Percentiles rank a stretch among this genome's conserved stretches.
These are phyloP conservation scores for Pholiota adiposa DNA, from an alignment of 1,284 basidiomycete species.

Conservation along the genomic window DNA sequence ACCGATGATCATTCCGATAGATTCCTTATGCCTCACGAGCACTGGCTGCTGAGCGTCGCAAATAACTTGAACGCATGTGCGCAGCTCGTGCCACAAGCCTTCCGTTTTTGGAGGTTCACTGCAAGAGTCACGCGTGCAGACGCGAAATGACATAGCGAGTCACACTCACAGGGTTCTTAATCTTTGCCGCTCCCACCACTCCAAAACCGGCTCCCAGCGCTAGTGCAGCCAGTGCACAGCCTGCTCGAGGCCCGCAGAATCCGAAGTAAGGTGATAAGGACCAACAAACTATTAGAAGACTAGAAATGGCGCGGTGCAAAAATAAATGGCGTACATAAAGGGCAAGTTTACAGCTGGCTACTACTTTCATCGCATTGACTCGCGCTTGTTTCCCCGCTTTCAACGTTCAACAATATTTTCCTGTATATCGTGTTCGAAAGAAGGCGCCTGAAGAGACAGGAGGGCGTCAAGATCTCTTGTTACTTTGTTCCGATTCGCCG, in stretches of 20 bases:
- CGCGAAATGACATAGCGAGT: slow-evolving; percentile 7
- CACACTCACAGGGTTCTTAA: slow-evolving; percentile 16
- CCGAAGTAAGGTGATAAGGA: slow-evolving; percentile 2
- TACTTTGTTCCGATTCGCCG: background rate
- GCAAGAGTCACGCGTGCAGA: background rate
- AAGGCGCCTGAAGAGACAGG: background rate
- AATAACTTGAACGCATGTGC: background rate
- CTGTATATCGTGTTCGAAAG: too few relatives aligned
- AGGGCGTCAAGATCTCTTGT: background rate
- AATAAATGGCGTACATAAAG: slow-evolving; percentile 7
- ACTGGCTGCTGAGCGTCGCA: background rate
- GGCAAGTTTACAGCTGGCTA: background rate
- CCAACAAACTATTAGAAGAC: background rate
- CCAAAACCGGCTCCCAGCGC: slow-evolving; percentile 11
- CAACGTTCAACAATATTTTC: too few relatives aligned
- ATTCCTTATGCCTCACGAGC: background rate
- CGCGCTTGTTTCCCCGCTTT: too few relatives aligned
- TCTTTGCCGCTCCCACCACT: slow-evolving; percentile 10
- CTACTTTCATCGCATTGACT: background rate
- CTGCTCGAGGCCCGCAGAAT: background rate
- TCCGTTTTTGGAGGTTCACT: background rate
- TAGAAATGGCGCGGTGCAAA: background rate
- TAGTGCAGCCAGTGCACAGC: background rate
- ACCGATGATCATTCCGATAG: background rate
- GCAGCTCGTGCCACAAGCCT: background rate